A percentile compares a stretch with the other conserved stretches of the same genome.
Conservation (phyloP, 371 early-diverging fungal species). For the Mucor irregularis region DNA sequence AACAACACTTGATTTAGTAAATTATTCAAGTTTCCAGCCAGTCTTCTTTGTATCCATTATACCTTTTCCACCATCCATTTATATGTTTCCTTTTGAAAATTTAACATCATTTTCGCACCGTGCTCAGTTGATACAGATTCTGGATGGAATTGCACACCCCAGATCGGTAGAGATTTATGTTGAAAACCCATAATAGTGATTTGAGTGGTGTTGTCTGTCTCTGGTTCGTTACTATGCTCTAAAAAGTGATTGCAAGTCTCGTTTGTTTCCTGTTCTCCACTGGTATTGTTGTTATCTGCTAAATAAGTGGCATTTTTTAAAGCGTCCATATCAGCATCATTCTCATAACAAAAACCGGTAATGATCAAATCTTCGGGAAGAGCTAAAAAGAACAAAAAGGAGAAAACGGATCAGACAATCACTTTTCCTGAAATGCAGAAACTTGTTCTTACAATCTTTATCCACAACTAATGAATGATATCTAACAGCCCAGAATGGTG, state of each 20-base stretch:
- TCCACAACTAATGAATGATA: slow-evolving; percentile 91
- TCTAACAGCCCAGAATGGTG: slow-evolving; percentile 77
- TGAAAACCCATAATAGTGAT: slow-evolving; percentile 82
- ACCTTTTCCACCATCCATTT: slow-evolving; percentile 40
- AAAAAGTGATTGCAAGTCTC: slow-evolving; percentile 27
- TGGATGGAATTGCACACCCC: slow-evolving; percentile 97
- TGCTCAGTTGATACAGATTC: slow-evolving; percentile 90
- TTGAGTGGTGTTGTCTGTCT: not conserved
- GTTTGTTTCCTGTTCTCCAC: not conserved
- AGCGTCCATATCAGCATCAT: slow-evolving; percentile 47
- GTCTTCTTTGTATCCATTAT: not conserved
- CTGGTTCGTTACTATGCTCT: slow-evolving; percentile 12
- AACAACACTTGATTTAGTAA: no score
- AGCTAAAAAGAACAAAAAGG: no score
- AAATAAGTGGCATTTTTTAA: slow-evolving; percentile 32
- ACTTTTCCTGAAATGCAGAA: no score
- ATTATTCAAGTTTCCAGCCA: not conserved
- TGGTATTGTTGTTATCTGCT: slow-evolving; percentile 20
- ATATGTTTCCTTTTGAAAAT: slow-evolving; percentile 65
- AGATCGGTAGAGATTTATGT: slow-evolving; percentile 72
- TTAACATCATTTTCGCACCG: slow-evolving; percentile 70
- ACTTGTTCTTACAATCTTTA: slow-evolving; percentile 43
- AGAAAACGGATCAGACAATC: not conserved
- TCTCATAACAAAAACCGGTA: slow-evolving; percentile 60
- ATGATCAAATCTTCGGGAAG: slow-evolving; percentile 55